Conservation (phyloP, 306 rosid species). For the Abrus pulchellus region DNA sequence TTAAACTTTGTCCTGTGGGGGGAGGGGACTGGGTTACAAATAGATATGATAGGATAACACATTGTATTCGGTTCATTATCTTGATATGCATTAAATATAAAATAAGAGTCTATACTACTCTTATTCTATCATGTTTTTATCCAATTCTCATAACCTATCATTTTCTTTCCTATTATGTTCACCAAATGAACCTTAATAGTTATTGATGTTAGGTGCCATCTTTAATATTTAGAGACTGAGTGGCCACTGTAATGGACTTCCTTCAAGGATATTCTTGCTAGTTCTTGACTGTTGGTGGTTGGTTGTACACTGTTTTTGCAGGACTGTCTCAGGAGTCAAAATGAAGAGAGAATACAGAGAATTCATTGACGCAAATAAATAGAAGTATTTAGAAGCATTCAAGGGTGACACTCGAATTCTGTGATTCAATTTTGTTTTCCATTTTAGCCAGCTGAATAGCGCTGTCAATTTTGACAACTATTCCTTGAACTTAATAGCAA, state of each 20-base stretch:
- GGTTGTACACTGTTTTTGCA: slow-evolving; percentile 49
- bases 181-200: no score
- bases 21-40: no score
- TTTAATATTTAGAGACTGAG: not conserved
- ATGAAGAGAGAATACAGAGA: slow-evolving; percentile 94
- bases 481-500: slow-evolving; percentile 44
- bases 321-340: slow-evolving; percentile 88
- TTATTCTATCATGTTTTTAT: no score
- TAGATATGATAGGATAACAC: no score
- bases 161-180: no score
- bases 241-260: slow-evolving; percentile 25
- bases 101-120: no score
- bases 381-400: slow-evolving; percentile 48
- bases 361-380: slow-evolving; percentile 78
- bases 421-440: slow-evolving; percentile 72
- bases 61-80: no score
- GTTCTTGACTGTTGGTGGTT: slow-evolving; percentile 24
- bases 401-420: slow-evolving; percentile 42
- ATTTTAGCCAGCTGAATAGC: slow-evolving; percentile 56
- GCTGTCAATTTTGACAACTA: slow-evolving; percentile 59
- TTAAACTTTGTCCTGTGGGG: no score
- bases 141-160: no score
- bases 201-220: not conserved
- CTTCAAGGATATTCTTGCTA: slow-evolving; percentile 9
- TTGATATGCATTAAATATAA: no score